phyloP scores from a whole-genome alignment of 2,329 filamentous ascomycete genomes.

The Alternaria sp. region DNA sequence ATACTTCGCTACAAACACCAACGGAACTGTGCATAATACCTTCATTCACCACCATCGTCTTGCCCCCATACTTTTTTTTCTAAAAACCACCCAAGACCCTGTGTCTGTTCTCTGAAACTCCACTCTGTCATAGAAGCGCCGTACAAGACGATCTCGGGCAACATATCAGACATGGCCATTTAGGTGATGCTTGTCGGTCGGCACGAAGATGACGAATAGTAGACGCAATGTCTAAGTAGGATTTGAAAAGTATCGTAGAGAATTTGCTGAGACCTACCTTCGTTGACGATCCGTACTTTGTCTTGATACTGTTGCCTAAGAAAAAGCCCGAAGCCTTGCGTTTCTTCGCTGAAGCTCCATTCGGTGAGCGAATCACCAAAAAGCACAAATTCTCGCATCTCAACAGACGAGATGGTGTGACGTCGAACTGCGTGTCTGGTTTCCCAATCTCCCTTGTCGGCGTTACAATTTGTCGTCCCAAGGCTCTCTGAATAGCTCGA shows the following conservation, averaged over 20 bases:
- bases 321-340: conserved; percentile 41
- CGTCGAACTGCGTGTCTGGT: neutral
- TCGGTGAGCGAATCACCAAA: conserved; percentile 48
- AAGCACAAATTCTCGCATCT: conserved; percentile 39
- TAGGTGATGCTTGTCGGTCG: neutral
- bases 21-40: conserved; percentile 16
- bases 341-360: conserved; percentile 41
- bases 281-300: conserved; percentile 39
- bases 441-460: neutral
- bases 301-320: conserved; percentile 36
- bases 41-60: conserved; percentile 34
- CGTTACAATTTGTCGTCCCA: neutral
- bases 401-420: neutral
- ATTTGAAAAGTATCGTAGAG: neutral
- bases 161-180: conserved; percentile 5
- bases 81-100: conserved; percentile 33
- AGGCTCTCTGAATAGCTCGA: neutral
- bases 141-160: conserved; percentile 35
- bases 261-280: conserved; percentile 30
- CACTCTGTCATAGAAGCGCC: conserved; percentile 37
- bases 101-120: conserved; percentile 29
- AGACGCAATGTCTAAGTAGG: neutral
- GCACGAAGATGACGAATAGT: neutral
- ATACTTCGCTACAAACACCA: neutral
- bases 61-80: conserved; percentile 22